phyloP scores from a whole-genome alignment of 495 filamentous ascomycete genomes.

The Hypoxylon lienhwacheense region DNA sequence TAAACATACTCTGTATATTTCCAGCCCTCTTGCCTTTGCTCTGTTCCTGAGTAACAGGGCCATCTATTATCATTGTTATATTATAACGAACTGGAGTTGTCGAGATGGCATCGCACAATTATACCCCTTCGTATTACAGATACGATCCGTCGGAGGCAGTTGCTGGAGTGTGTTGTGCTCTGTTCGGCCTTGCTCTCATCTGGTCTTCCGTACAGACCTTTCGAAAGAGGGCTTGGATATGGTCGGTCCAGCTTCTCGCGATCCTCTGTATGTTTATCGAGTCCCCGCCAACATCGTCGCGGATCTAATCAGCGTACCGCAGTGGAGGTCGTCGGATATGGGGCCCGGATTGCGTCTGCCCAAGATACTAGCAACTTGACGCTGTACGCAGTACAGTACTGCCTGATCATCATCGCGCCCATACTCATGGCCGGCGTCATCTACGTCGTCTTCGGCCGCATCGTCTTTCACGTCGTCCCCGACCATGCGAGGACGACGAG shows the following conservation, averaged over 20 bases:
- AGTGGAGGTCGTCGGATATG: conserved; percentile 55
- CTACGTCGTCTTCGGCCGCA: conserved; percentile 46
- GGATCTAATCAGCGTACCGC: background rate
- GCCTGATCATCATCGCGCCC: conserved; percentile 42
- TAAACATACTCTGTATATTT: background rate
- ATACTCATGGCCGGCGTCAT: conserved; percentile 44
- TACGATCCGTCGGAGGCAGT: conserved; percentile 39
- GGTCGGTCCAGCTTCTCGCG: conserved; percentile 50
- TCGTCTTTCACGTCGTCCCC: conserved; percentile 50
- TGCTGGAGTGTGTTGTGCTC: conserved; percentile 34
- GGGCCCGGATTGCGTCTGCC: conserved; percentile 42
- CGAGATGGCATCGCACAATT: conserved; percentile 9
- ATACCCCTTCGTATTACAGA: conserved; percentile 33
- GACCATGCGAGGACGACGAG: conserved; percentile 40
- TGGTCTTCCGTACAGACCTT: conserved; percentile 47
- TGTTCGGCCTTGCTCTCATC: conserved; percentile 40
- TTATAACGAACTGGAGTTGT: background rate
- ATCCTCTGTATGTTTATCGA: conserved; percentile 43
- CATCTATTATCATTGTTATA: background rate
- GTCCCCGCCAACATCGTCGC: background rate
- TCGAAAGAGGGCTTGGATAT: conserved; percentile 48
- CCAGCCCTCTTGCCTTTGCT: background rate
- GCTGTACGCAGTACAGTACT: conserved; percentile 41
- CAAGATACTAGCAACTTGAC: conserved; percentile 37
- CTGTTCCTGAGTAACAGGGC: too few relatives aligned